A percentile compares a stretch with the other conserved stretches of the same genome.
Evolutionary conservation across 352 stramenopile genomes (phyloP).

Genomic region (Phytophthora tentaculata): DNA sequence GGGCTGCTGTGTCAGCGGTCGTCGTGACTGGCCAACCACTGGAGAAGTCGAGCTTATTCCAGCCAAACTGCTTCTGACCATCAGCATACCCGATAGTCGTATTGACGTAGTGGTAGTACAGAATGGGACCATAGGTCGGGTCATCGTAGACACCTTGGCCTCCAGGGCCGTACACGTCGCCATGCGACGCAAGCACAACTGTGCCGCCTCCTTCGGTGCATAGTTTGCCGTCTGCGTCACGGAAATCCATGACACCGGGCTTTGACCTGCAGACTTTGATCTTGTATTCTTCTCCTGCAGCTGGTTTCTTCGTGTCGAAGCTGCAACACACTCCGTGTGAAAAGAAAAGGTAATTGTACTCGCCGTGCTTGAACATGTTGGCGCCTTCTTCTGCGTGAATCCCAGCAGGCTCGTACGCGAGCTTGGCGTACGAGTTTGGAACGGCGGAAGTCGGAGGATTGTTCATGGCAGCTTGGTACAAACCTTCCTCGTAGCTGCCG

Average conservation of each 20-base stretch:
- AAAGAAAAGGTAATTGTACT: constrained; percentile 39
- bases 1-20: neutral
- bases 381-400: constrained; percentile 27
- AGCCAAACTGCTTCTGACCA: constrained; percentile 57
- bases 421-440: constrained; percentile 21
- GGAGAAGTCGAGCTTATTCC: constrained; percentile 60
- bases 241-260: constrained; percentile 29
- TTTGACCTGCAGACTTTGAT: constrained; percentile 40
- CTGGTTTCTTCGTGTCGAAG: constrained; percentile 26
- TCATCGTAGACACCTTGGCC: constrained; percentile 34
- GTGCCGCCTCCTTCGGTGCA: constrained; percentile 28
- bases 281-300: constrained; percentile 29
- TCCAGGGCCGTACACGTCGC: constrained; percentile 25
- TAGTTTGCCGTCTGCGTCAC: constrained; percentile 14
- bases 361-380: constrained; percentile 32
- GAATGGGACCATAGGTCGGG: constrained; percentile 21
- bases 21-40: constrained; percentile 32
- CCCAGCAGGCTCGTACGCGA: constrained; percentile 20
- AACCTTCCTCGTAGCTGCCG: constrained; percentile 27
- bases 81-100: constrained; percentile 49
- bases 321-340: constrained; percentile 35
- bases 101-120: constrained; percentile 44
- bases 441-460: constrained; percentile 11
- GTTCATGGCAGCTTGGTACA: constrained; percentile 26
- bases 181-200: constrained; percentile 24